Base-by-base conservation (phyloP, 768 basidiomycete species). In the Pleurotus djamor region DNA sequence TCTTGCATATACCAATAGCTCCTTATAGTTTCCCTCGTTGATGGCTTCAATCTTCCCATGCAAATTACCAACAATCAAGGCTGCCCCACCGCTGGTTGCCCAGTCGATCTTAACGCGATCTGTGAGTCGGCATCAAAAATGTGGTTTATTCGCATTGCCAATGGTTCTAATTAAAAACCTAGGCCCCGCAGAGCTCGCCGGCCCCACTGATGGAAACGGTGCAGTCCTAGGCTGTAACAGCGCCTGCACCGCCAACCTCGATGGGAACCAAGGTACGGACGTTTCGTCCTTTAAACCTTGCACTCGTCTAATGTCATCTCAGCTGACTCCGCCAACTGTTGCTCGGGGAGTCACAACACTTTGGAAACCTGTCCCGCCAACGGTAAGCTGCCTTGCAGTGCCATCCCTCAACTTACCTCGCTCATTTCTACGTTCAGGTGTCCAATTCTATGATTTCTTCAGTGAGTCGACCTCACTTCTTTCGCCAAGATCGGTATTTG, bases 281-380 rank as follows among this genome's bases (percentile, higher is more conserved):
- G 8, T 28, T 16, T 64, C 72, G 3, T 43, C 9, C n/a, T n/a
- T 14, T 7, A 47, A n/a, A 17, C 16, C 13, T 8, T n/a, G 13
- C 3, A 1, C 45, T n/a, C 13, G 45, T n/a, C 45, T 7, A 16
- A 12, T 17, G 45, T 16, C 4, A 47, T 47, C 13, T 14, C 45
- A 83, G 83, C 63, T 36, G 79, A 89, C 71, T 86, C 85, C n/a
- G 70, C 77, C 4, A 86, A 88, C 65, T 89, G 88, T 69, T 90
- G 88, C 74, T 80, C 79, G 10, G 87, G 88, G 9, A 68, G 67
- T 44, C 74, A 80, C 70, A 71, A 69, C 68, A 85, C 82, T 4
- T 69, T 84, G 1, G 69, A 65, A 8, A 87, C 85, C 0, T 89
- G 87, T 68, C 86, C 85, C 12, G 62, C 74, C 10, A 81, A 81